Evolutionary conservation across 352 stramenopile genomes (phyloP).

Genomic region (Globisporangium sylvaticum): DNA sequence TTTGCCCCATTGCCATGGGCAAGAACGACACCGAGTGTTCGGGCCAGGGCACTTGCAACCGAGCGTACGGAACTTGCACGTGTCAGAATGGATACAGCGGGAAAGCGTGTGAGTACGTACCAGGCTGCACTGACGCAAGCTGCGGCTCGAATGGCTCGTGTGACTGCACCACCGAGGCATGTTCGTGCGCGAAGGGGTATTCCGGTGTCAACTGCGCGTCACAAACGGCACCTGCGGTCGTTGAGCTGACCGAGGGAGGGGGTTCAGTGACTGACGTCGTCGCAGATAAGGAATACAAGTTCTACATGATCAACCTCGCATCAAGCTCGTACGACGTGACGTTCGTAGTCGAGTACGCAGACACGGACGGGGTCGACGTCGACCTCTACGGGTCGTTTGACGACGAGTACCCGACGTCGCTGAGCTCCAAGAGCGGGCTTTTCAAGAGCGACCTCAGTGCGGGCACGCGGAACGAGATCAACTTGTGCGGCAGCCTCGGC

Average conservation of each 20-base stretch:
- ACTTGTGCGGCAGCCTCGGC: conserved; percentile 63
- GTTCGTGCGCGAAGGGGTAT: conserved; percentile 40
- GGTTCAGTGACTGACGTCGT: conserved; percentile 24
- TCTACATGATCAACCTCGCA: conserved; percentile 58
- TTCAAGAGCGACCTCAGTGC: conserved; percentile 55
- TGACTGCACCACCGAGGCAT: conserved; percentile 62
- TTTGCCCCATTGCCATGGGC: conserved; percentile 36
- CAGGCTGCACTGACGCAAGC: conserved; percentile 42
- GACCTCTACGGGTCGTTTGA: conserved; percentile 78
- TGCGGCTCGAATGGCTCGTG: conserved; percentile 45
- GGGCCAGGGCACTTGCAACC: conserved; percentile 56
- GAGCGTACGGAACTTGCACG: conserved; percentile 37
- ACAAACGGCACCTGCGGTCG: conserved; percentile 17
- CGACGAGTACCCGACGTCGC: conserved; percentile 45
- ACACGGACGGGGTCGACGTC: conserved; percentile 28
- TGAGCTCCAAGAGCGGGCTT: conserved; percentile 35
- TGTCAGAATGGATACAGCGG: conserved; percentile 55
- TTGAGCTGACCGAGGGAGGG: conserved; percentile 24
- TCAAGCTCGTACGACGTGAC: conserved; percentile 70
- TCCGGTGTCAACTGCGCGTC: conserved; percentile 37
- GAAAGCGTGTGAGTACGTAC: conserved; percentile 66
- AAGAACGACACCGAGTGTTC: conserved; percentile 63
- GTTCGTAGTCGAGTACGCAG: conserved; percentile 42
- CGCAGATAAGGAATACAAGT: conserved; percentile 54
- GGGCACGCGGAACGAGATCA: conserved; percentile 45